phyloP scores from a whole-genome alignment of 768 basidiomycete genomes.

The Kondoa malvinella region DNA sequence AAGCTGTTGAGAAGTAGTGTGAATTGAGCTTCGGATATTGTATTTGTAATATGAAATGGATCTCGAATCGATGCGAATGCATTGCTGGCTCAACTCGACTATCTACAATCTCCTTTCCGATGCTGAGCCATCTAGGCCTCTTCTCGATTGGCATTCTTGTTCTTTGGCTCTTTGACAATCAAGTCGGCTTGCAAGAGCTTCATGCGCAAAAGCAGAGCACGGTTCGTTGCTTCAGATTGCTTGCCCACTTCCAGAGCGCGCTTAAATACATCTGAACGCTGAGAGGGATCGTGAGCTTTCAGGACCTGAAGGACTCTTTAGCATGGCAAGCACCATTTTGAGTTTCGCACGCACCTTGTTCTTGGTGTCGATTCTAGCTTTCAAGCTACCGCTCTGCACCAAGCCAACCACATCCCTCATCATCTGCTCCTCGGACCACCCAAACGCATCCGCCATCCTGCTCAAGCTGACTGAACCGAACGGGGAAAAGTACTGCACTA shows the following conservation, averaged over 20 bases:
- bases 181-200: constrained; percentile 54
- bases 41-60: no score
- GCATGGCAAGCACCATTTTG: constrained; percentile 2
- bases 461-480: constrained; percentile 69
- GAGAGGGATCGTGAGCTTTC: constrained; percentile 60
- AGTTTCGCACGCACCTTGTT: constrained; percentile 50
- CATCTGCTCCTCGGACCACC: constrained; percentile 55
- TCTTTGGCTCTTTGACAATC: constrained; percentile 10
- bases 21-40: no score
- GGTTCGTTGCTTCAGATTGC: constrained; percentile 45
- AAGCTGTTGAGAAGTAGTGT: no score
- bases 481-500: constrained; percentile 78
- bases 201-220: constrained; percentile 9
- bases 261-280: constrained; percentile 57
- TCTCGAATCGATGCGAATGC: no score
- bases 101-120: no score
- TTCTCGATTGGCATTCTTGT: no score
- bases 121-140: no score
- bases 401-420: constrained; percentile 57
- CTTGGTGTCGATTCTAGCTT: constrained; percentile 71
- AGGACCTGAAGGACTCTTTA: constrained; percentile 42
- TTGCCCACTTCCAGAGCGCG: constrained; percentile 55
- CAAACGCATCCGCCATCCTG: constrained; percentile 72
- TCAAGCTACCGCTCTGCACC: constrained; percentile 59
- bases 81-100: no score